A percentile compares a stretch with the other conserved stretches of the same genome.
Conservation (phyloP, 2,329 filamentous ascomycete genomes). For the Diaporthe batatas region DNA sequence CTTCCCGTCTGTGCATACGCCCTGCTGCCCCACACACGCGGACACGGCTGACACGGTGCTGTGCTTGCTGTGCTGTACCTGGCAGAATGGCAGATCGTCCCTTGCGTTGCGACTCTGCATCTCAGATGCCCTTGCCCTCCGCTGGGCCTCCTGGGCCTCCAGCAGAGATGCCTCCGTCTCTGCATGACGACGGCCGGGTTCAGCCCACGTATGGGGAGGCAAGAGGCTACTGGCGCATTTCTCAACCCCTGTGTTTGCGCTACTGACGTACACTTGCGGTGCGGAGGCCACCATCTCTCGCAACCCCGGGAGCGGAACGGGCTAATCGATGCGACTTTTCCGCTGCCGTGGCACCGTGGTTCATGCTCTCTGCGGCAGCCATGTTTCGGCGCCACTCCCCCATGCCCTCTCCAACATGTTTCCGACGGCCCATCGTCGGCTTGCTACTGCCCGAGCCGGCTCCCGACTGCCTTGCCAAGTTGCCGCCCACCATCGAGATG, state of each 20-base stretch:
- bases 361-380: slow-evolving; percentile 10
- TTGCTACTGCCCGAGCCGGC: background rate
- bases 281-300: slow-evolving; percentile 12
- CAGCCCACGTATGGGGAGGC: slow-evolving; percentile 6
- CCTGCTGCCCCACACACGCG: background rate
- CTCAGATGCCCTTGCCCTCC: slow-evolving; percentile 10
- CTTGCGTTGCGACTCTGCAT: slow-evolving; percentile 18
- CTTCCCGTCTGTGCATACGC: slow-evolving; percentile 1
- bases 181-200: slow-evolving; percentile 18
- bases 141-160: no score
- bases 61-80: slow-evolving; percentile 8
- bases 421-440: background rate
- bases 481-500: background rate
- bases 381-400: slow-evolving; percentile 14
- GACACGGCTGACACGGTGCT: no score
- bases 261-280: background rate
- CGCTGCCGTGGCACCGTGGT: slow-evolving; percentile 10
- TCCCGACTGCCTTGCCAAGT: no score
- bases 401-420: slow-evolving; percentile 2
- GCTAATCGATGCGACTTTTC: slow-evolving; percentile 26
- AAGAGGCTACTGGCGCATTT: background rate
- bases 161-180: background rate
- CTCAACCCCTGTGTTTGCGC: background rate
- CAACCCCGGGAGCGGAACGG: background rate
- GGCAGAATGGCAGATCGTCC: slow-evolving; percentile 14